Conservation (phyloP, 139 green algal species). For the Closterium sp. region DNA sequence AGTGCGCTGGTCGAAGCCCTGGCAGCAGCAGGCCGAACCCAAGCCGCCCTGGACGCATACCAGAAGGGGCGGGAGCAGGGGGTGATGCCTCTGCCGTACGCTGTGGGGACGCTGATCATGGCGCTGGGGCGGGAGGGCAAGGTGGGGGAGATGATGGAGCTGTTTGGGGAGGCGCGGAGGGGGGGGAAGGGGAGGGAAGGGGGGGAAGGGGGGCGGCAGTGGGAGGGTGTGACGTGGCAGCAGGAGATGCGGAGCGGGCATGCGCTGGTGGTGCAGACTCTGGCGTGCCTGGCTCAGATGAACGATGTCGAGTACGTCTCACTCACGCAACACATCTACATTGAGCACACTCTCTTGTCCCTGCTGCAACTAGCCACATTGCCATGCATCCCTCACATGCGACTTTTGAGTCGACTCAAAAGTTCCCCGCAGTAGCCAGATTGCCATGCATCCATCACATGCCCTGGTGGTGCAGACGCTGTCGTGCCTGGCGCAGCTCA, state of each 20-base stretch:
- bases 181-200: background rate
- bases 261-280: background rate
- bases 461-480: no score
- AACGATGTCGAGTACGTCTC: background rate
- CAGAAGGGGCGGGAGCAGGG: background rate
- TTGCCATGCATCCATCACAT: no score
- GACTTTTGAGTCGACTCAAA: no score
- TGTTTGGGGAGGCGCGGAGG: background rate
- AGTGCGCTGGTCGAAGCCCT: background rate
- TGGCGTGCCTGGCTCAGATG: background rate
- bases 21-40: background rate
- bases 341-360: background rate
- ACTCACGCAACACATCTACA: no score
- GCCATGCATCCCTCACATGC: background rate
- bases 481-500: no score
- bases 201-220: background rate
- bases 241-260: background rate
- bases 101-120: background rate
- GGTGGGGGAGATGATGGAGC: background rate
- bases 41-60: background rate
- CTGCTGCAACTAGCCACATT: background rate
- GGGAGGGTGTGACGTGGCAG: slow-evolving; percentile 6
- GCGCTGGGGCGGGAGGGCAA: background rate
- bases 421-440: no score
- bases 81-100: background rate